Percentiles rank a stretch among this genome's conserved stretches.
These are phyloP conservation scores for Plantago major DNA, from an alignment of 257 asterid species.

Conservation along the genomic window DNA sequence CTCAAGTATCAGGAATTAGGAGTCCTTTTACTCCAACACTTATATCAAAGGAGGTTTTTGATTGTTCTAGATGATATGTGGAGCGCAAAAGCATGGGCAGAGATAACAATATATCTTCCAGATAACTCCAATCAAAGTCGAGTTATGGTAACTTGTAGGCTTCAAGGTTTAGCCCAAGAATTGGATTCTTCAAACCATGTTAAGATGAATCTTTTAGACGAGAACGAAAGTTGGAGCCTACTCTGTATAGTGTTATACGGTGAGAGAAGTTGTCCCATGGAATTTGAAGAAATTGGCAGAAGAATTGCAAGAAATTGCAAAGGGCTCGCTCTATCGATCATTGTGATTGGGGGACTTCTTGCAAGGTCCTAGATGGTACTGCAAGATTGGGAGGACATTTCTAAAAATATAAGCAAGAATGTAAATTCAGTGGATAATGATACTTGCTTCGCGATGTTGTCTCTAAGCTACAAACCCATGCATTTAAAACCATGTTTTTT, in stretches of 20 bases:
- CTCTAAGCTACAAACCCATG: not conserved
- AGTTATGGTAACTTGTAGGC: not conserved
- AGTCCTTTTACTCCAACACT: too few relatives aligned
- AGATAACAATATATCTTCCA: not conserved
- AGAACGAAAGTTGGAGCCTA: not conserved
- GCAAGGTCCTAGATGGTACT: too few relatives aligned
- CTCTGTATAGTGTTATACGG: not conserved
- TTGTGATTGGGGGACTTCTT: too few relatives aligned
- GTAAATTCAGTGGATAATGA: not conserved
- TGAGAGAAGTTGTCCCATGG: too few relatives aligned
- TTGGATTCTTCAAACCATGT: not conserved
- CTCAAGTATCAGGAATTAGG: not conserved
- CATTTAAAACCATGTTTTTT: too few relatives aligned
- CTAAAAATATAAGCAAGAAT: too few relatives aligned
- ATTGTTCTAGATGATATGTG: slow-evolving; percentile 3
- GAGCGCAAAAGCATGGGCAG: not conserved
- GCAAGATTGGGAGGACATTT: too few relatives aligned
- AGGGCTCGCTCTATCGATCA: too few relatives aligned
- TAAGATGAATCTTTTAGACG: not conserved
- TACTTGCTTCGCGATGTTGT: not conserved
- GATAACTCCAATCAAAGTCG: not conserved
- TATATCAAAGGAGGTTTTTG: too few relatives aligned
- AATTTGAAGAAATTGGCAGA: too few relatives aligned
- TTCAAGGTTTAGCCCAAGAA: not conserved
- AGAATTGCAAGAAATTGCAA: too few relatives aligned